Evolutionary conservation across 345 rosid species (phyloP), one percentile per base, ranked within the genome.

Genomic region (Zanthoxylum bungeanum): DNA sequence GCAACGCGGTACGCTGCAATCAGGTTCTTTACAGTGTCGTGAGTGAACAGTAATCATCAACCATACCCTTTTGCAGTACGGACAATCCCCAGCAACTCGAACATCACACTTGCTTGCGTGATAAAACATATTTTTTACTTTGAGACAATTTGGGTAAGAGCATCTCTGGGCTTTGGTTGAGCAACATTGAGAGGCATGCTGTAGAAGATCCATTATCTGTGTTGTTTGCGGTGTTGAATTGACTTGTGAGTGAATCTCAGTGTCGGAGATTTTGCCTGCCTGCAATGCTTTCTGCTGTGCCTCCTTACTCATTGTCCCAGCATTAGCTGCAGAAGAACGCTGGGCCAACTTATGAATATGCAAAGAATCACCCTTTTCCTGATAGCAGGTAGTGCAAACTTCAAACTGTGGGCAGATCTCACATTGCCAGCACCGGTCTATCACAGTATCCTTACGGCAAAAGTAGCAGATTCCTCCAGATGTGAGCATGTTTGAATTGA

Each of bases 301-400:
- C 42, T 59, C 42, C 60, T 10, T 63, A 33, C 52, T 55, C 72
- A 33, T 10, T 3, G 70, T 58, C 30, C 19, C 67, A 52, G 21
- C 16, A 66, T 57, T 27, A 61, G 71, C 22, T 2, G 67, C 39
- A 25, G 79, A 76, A 61, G 81, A 74, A 57, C 63, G 53, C 19
- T 11, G 64, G 59, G 71, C 55, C 77, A 76, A 69, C 72, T 33
- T 64, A 70, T 78, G 84, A 58, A 40, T 27, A 69, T 73, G 81
- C 17, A 44, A 71, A 60, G 76, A 70, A 70, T 47, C 49, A n/a
- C 34, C 33, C 16, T 64, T 58, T 44, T 66, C 62, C 53, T 36
- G 64, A 59, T 64, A 77, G 83, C 93, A 88, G 68, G 77, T 69
- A 27, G 58, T 70, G 76, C 90, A 90, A 64, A 73, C 79, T 57